These are phyloP conservation scores for Selenicereus undatus DNA, from an alignment of 148 eudicot species.

Conservation along the genomic window DNA sequence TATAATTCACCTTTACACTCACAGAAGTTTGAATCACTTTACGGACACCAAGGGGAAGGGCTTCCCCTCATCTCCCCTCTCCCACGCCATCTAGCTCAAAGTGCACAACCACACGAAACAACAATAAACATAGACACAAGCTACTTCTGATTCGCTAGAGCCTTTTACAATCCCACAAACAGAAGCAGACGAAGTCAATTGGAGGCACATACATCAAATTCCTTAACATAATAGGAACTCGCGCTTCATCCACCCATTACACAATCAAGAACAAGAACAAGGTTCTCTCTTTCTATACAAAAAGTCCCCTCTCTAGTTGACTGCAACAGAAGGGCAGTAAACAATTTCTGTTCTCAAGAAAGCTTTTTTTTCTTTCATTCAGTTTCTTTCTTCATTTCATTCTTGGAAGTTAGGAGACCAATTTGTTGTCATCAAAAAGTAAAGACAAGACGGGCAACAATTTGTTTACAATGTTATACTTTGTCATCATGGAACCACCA, in stretches of 20 bases:
- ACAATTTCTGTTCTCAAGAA: slow-evolving; percentile 19
- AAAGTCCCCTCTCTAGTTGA: slow-evolving; percentile 16
- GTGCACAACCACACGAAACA: too few relatives aligned
- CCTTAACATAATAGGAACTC: background rate
- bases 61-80: too few relatives aligned
- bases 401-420: slow-evolving; percentile 28
- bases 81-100: too few relatives aligned
- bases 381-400: slow-evolving; percentile 16
- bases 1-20: too few relatives aligned
- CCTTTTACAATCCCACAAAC: too few relatives aligned
- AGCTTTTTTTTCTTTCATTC: slow-evolving; percentile 19
- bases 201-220: background rate
- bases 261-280: slow-evolving; percentile 17
- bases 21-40: too few relatives aligned
- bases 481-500: slow-evolving; percentile 99
- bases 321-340: slow-evolving; percentile 24
- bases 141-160: too few relatives aligned
- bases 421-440: slow-evolving; percentile 14
- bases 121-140: too few relatives aligned
- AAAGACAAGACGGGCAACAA: slow-evolving; percentile 15
- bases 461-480: slow-evolving; percentile 36
- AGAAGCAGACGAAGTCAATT: slow-evolving; percentile 1
- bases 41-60: too few relatives aligned
- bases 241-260: slow-evolving; percentile 8
- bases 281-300: slow-evolving; percentile 27